These are phyloP conservation scores for Castanea crenata DNA, from an alignment of 306 rosid genomes.

Conservation along the genomic window DNA sequence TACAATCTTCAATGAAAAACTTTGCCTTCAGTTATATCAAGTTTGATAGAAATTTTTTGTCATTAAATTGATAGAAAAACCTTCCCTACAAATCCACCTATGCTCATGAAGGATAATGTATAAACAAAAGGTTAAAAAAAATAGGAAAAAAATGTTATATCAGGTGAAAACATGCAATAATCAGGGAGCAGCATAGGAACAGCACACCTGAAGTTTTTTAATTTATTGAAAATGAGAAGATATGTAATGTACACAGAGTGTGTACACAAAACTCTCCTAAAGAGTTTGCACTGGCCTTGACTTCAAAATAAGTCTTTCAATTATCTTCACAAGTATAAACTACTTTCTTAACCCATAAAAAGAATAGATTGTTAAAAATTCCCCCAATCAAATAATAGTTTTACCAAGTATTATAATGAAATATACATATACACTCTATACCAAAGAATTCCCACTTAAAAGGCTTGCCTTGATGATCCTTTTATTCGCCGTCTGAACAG, in stretches of 20 bases:
- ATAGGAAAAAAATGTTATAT: too few species aligned
- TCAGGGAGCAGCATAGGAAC: too few species aligned
- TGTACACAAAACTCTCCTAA: too few species aligned
- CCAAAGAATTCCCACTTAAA: conserved; percentile 35
- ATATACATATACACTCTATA: background rate
- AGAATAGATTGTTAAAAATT: background rate
- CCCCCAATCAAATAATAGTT: conserved; percentile 23
- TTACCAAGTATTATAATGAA: too few species aligned
- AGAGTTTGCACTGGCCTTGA: background rate
- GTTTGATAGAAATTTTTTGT: background rate
- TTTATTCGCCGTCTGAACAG: conserved; percentile 86
- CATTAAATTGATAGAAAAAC: background rate
- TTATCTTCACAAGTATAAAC: background rate
- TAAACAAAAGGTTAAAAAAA: too few species aligned
- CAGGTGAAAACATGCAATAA: too few species aligned
- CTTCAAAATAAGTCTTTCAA: background rate
- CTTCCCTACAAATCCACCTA: too few species aligned
- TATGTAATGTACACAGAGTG: too few species aligned
- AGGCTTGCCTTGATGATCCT: conserved; percentile 94
- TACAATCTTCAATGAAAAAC: background rate
- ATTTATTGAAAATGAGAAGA: too few species aligned
- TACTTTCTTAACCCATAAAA: background rate
- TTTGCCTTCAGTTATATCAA: background rate
- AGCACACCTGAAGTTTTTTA: too few species aligned
- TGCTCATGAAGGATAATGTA: too few species aligned